Evolutionary conservation across 345 rosid species (phyloP).

Genomic region (Salix arbutifolia): DNA sequence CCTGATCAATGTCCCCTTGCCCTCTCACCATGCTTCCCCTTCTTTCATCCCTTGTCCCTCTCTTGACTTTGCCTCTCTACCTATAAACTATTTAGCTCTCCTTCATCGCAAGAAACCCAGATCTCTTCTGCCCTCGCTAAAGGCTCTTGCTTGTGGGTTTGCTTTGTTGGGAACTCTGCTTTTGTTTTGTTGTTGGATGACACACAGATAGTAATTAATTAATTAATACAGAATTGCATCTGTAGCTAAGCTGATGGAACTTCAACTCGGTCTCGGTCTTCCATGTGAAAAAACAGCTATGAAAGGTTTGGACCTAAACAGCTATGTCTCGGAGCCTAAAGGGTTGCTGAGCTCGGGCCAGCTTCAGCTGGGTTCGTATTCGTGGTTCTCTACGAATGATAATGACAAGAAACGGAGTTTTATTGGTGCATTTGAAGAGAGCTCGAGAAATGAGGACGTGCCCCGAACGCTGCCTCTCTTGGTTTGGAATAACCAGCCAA

Average conservation of each 20-base stretch:
- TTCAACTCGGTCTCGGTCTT: conserved; percentile 42
- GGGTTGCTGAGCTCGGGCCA: neutral
- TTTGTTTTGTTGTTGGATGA: conserved; percentile 12
- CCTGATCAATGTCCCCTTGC: conserved; percentile 20
- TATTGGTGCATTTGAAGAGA: conserved; percentile 16
- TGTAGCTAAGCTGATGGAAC: conserved; percentile 28
- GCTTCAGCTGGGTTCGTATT: neutral
- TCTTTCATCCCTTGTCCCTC: neutral
- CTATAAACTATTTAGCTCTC: neutral
- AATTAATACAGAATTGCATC: neutral
- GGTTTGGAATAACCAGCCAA: conserved; percentile 17
- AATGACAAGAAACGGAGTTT: conserved; percentile 18
- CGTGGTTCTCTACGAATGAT: neutral
- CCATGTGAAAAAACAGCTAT: conserved; percentile 7
- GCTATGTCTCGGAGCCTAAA: conserved; percentile 1
- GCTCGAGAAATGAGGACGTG: neutral
- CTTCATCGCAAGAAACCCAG: conserved; percentile 11
- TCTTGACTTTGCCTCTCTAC: neutral
- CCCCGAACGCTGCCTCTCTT: conserved; percentile 39
- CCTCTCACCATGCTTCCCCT: neutral
- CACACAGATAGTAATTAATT: neutral
- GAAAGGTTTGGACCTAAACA: conserved; percentile 29
- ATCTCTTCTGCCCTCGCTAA: conserved; percentile 6
- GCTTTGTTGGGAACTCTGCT: neutral
- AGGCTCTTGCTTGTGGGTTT: neutral